Evolutionary conservation across 2,329 filamentous ascomycete species (phyloP).

Genomic region (Calonectria honghensis): DNA sequence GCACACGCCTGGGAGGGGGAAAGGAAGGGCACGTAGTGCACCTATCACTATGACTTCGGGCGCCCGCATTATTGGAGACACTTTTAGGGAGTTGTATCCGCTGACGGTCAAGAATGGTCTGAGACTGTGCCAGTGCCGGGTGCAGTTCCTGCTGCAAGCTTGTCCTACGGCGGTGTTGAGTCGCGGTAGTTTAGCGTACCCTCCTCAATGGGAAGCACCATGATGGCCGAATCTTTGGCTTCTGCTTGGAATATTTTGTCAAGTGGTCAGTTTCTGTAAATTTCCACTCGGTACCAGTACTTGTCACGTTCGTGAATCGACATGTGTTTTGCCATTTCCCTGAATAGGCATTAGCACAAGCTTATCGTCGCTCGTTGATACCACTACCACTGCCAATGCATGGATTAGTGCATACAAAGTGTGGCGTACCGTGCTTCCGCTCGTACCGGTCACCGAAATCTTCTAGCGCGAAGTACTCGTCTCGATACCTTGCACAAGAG

Average conservation of each 20-base stretch:
- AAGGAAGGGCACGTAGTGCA: background rate
- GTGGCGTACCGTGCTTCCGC: background rate
- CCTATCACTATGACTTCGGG: background rate
- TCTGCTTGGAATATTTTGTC: background rate
- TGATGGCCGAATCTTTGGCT: background rate
- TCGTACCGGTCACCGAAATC: background rate
- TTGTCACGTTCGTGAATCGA: background rate
- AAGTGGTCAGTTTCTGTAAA: background rate
- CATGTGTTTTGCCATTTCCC: background rate
- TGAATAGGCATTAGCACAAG: background rate
- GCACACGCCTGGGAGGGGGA: background rate
- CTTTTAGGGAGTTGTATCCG: background rate
- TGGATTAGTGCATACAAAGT: background rate
- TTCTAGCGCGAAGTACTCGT: background rate
- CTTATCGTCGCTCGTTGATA: no score
- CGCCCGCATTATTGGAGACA: background rate
- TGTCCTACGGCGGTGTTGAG: background rate
- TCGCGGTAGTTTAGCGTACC: background rate
- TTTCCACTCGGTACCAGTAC: background rate
- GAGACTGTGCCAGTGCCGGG: background rate
- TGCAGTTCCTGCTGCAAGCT: background rate
- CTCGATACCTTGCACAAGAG: background rate
- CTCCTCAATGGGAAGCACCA: conserved; percentile 2
- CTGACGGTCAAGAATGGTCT: background rate
- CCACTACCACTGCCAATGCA: background rate